Percentiles rank a stretch among this genome's conserved stretches.
These are phyloP conservation scores for Rhizopogon vesiculosus DNA, from an alignment of 768 basidiomycete genomes.

Conservation along the genomic window DNA sequence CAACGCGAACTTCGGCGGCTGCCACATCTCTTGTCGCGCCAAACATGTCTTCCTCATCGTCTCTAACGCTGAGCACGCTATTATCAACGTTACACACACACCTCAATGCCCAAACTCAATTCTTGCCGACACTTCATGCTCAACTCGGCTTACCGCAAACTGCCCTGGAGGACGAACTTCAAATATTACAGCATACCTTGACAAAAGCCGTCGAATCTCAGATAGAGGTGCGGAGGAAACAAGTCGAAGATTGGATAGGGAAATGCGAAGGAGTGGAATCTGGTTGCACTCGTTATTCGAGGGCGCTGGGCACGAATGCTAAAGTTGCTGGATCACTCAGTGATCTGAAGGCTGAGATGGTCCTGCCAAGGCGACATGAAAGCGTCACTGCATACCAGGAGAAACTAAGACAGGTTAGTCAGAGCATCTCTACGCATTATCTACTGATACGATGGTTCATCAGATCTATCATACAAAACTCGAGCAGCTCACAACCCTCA, in stretches of 20 bases:
- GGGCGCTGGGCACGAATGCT: constrained; percentile 66
- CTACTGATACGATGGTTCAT: background rate
- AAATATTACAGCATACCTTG: constrained; percentile 67
- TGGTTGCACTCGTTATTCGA: constrained; percentile 61
- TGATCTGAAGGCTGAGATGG: constrained; percentile 67
- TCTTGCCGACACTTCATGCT: constrained; percentile 76
- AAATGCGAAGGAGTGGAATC: constrained; percentile 60
- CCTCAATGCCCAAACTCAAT: constrained; percentile 75
- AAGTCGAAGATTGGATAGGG: constrained; percentile 72
- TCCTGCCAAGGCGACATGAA: constrained; percentile 70
- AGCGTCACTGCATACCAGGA: constrained; percentile 68
- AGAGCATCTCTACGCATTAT: constrained; percentile 1
- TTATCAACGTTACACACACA: constrained; percentile 76
- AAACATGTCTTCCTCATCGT: constrained; percentile 15
- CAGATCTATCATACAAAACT: constrained; percentile 75
- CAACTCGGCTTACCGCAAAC: constrained; percentile 80
- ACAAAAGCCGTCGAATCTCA: constrained; percentile 72
- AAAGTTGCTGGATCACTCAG: constrained; percentile 61
- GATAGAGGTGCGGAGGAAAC: constrained; percentile 61
- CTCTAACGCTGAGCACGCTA: constrained; percentile 52
- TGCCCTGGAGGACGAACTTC: constrained; percentile 78
- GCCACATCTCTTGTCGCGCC: background rate
- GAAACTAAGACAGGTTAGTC: constrained; percentile 68
- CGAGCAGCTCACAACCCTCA: constrained; percentile 68
- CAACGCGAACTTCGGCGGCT: background rate